Conservation (phyloP, 495 filamentous ascomycete genomes). For the Acidomyces sp. region DNA sequence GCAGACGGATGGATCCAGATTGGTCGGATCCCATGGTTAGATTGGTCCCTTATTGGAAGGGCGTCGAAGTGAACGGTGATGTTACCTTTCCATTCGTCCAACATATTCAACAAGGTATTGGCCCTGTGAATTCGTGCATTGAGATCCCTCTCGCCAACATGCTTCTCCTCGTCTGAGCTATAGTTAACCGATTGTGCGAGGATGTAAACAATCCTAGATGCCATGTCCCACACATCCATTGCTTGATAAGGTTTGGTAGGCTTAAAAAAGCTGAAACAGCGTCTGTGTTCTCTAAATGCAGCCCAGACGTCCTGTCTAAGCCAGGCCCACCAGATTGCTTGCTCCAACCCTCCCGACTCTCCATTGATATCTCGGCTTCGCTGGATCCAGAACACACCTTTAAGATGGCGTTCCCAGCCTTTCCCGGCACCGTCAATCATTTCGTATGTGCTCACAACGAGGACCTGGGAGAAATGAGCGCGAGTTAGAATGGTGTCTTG, state of each 20-base stretch:
- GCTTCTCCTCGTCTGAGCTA: conserved; percentile 19
- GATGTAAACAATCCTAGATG: conserved; percentile 13
- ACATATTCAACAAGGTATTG: conserved; percentile 18
- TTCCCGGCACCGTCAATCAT: conserved; percentile 21
- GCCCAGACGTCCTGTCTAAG: conserved; percentile 21
- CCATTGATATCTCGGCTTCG: conserved; percentile 29
- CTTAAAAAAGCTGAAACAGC: conserved; percentile 19
- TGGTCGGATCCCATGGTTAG: conserved; percentile 14
- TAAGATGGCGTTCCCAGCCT: conserved; percentile 29
- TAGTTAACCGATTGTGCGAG: conserved; percentile 19
- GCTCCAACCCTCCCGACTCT: conserved; percentile 26
- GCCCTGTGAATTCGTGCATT: conserved; percentile 16
- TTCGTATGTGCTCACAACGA: conserved; percentile 29
- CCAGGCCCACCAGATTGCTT: conserved; percentile 33
- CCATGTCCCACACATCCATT: conserved; percentile 16
- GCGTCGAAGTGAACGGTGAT: conserved; percentile 21
- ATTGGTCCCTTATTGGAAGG: conserved; percentile 11
- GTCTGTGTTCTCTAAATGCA: conserved; percentile 9
- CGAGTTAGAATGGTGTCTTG: too few species aligned
- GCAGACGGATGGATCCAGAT: conserved; percentile 23
- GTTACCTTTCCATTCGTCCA: conserved; percentile 23
- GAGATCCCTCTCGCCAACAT: conserved; percentile 14
- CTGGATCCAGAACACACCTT: conserved; percentile 30
- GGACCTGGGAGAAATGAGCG: too few species aligned
- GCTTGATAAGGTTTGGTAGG: conserved; percentile 9